These are phyloP conservation scores for Brassica rapa DNA, from an alignment of 345 rosid genomes.

Conservation along the genomic window DNA sequence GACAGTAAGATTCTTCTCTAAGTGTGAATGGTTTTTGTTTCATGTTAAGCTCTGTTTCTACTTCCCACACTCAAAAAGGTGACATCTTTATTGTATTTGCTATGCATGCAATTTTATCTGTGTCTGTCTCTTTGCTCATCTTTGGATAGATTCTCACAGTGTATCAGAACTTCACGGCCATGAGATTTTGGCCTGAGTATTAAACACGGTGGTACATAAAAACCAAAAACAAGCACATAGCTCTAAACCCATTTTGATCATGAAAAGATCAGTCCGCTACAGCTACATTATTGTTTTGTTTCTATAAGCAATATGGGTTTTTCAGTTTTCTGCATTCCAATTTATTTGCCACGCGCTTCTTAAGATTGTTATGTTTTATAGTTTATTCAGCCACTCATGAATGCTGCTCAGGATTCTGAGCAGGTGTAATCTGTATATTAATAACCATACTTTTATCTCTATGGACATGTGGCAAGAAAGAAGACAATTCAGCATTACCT, in stretches of 20 bases:
- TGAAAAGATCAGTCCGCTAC: conserved; percentile 28
- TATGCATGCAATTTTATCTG: neutral
- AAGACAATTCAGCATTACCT: neutral
- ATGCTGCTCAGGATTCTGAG: no score
- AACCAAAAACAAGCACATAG: neutral
- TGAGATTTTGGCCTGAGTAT: conserved; percentile 33
- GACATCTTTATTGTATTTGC: neutral
- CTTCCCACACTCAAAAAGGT: neutral
- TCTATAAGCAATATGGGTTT: neutral
- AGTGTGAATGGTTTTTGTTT: neutral
- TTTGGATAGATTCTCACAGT: conserved; percentile 15
- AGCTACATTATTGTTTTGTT: neutral
- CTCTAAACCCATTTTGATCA: conserved; percentile 28
- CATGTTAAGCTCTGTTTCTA: conserved; percentile 6
- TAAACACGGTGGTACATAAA: conserved; percentile 35
- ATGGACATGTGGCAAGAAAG: neutral
- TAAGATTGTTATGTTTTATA: neutral
- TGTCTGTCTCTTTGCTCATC: neutral
- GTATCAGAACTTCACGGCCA: conserved; percentile 44
- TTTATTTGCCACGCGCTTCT: neutral
- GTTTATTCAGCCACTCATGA: neutral
- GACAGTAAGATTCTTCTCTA: neutral
- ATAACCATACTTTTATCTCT: neutral
- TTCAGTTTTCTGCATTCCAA: neutral
- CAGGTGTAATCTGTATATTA: neutral